Conservation (phyloP, 768 basidiomycete species). For the Auricularia heimuer region DNA sequence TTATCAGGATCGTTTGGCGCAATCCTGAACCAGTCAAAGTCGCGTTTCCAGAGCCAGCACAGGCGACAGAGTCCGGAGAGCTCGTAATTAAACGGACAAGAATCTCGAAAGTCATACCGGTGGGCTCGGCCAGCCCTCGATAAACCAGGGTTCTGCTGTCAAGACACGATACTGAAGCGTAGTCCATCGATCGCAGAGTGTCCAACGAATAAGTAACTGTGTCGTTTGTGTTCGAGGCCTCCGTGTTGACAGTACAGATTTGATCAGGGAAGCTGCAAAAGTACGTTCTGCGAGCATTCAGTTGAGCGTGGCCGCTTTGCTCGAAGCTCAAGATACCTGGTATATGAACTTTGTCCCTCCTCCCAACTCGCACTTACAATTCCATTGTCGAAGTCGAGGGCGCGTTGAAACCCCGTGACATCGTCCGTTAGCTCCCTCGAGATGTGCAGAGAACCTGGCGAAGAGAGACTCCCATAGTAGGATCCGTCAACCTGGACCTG, state of each 20-base stretch:
- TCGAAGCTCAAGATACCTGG: constrained; percentile 33
- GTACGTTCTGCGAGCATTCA: constrained; percentile 28
- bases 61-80: constrained; percentile 20
- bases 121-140: constrained; percentile 35
- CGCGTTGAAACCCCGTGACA: constrained; percentile 41
- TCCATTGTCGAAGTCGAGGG: constrained; percentile 60
- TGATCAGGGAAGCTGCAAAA: constrained; percentile 60
- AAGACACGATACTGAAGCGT: constrained; percentile 48
- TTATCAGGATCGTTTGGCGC: constrained; percentile 53
- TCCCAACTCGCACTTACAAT: constrained; percentile 52
- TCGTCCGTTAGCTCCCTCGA: constrained; percentile 3
- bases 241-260: constrained; percentile 42
- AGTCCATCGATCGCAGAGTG: constrained; percentile 25
- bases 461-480: constrained; percentile 29
- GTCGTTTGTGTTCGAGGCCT: not conserved
- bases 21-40: constrained; percentile 34
- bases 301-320: not conserved
- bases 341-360: constrained; percentile 35
- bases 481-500: not conserved
- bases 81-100: constrained; percentile 37
- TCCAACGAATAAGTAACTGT: constrained; percentile 29
- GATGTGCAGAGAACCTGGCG: constrained; percentile 54
- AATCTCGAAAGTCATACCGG: constrained; percentile 64
- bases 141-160: constrained; percentile 38
- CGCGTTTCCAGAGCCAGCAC: constrained; percentile 24